Percentiles rank a stretch among this genome's conserved stretches.
phyloP scores from a whole-genome alignment of 169 alveolate species.

The Plasmodium fragile region DNA sequence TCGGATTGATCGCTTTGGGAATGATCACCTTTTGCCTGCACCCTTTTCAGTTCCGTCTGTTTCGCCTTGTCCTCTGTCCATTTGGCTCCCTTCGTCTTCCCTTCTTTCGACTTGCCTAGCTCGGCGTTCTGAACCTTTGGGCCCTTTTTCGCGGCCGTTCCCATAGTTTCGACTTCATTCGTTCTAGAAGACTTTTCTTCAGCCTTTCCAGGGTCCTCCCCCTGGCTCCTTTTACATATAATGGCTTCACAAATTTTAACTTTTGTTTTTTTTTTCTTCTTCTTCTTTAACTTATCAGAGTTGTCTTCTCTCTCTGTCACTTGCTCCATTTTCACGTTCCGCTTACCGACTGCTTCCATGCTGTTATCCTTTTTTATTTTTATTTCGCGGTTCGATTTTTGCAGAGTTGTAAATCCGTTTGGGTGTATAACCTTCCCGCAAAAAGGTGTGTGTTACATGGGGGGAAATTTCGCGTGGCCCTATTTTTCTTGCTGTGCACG shows the following conservation, averaged over 20 bases:
- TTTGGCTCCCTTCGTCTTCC: not conserved
- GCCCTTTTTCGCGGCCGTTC: not conserved
- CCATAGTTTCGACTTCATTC: not conserved
- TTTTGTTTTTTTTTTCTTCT: conserved; percentile 4
- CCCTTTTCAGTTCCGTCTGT: not conserved
- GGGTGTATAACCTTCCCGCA: not conserved
- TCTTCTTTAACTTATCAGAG: not conserved
- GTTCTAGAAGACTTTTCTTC: not conserved
- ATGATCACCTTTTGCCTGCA: not conserved
- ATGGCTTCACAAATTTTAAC: not conserved
- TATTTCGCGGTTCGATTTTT: not conserved
- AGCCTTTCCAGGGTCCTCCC: not conserved
- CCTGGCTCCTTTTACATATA: not conserved
- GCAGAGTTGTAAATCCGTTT: not conserved
- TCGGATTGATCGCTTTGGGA: not conserved
- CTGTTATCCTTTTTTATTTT: not conserved
- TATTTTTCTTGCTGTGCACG: not conserved
- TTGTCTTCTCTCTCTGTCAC: not conserved
- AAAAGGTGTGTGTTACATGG: not conserved
- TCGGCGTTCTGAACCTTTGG: not conserved
- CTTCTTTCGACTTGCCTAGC: not conserved
- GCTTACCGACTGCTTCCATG: conserved; percentile 1
- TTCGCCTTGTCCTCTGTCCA: not conserved
- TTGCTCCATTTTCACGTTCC: not conserved
- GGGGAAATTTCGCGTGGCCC: not conserved